Evolutionary conservation across 495 filamentous ascomycete genomes (phyloP).

Genomic region (Copromyces sp.): DNA sequence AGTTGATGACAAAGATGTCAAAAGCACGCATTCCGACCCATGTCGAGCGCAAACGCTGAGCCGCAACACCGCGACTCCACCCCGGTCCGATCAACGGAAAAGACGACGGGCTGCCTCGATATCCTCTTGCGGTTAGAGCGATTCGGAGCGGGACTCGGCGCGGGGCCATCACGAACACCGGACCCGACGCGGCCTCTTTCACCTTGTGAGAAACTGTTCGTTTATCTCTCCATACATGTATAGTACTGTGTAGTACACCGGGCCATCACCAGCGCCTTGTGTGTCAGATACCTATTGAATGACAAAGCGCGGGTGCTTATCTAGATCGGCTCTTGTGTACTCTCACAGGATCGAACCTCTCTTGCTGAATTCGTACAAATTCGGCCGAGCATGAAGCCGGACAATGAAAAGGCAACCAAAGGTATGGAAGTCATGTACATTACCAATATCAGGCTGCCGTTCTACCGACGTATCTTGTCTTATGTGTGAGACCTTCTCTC

Average conservation of each 20-base stretch:
- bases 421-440: too few species aligned
- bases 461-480: not conserved
- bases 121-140: not conserved
- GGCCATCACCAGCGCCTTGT: not conserved
- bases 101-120: not conserved
- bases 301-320: not conserved
- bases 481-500: not conserved
- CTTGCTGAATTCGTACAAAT: not conserved
- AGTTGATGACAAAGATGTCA: not conserved
- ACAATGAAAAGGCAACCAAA: not conserved
- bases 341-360: not conserved
- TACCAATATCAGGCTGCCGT: not conserved
- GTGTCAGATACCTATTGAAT: not conserved
- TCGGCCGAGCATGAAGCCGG: not conserved
- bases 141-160: not conserved
- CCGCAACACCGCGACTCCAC: not conserved
- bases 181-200: not conserved
- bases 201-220: not conserved
- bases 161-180: not conserved
- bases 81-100: not conserved
- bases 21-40: not conserved
- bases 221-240: not conserved
- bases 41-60: not conserved
- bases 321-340: not conserved
- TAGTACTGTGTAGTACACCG: not conserved